phyloP scores from a whole-genome alignment of 768 basidiomycete species.

The Trichaptum fuscoviolaceum region DNA sequence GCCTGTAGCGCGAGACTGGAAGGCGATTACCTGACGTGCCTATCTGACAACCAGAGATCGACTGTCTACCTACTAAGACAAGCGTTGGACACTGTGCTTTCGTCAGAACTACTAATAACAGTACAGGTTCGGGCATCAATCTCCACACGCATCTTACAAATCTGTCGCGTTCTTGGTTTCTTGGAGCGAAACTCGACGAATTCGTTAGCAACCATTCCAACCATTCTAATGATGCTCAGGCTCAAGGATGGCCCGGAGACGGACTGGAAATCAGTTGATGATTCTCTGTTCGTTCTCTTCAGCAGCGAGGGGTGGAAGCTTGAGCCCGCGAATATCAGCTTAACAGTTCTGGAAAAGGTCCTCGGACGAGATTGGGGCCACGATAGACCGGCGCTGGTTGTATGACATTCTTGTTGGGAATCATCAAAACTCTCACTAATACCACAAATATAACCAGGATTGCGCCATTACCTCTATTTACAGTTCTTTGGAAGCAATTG shows the following conservation, averaged over 20 bases:
- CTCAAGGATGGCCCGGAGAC: conserved; percentile 37
- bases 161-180: not conserved
- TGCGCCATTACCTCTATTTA: not conserved
- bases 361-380: conserved; percentile 35
- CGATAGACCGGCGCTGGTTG: conserved; percentile 13
- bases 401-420: not conserved
- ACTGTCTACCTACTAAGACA: not conserved
- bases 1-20: not conserved
- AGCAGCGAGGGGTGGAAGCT: not conserved
- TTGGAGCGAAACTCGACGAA: not conserved
- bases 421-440: not conserved
- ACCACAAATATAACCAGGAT: not conserved
- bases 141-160: not conserved
- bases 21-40: not conserved
- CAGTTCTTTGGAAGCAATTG: not conserved
- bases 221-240: conserved; percentile 34
- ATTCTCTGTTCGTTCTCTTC: conserved; percentile 6
- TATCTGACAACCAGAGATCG: not conserved
- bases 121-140: not conserved
- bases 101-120: not conserved
- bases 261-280: conserved; percentile 33
- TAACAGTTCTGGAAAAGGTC: conserved; percentile 23
- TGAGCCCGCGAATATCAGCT: not conserved
- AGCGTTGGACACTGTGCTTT: not conserved
- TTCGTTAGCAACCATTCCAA: conserved; percentile 5